phyloP scores from a whole-genome alignment of 495 filamentous ascomycete genomes.

The Talaromyces proteolyticus region DNA sequence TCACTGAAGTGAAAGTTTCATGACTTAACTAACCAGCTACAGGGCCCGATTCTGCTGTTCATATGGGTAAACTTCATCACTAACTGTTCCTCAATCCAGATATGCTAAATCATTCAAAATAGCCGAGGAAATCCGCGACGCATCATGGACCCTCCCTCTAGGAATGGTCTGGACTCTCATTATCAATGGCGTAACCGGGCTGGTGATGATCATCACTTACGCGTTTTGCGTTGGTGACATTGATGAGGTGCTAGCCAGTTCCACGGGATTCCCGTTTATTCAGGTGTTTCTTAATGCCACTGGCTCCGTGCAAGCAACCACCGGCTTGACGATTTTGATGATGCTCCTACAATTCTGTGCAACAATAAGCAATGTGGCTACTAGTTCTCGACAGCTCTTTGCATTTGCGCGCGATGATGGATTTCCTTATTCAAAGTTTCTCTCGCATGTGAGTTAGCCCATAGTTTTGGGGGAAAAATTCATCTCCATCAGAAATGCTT shows the following conservation, averaged over 20 bases:
- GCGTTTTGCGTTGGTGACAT: constrained; percentile 49
- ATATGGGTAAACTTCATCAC: constrained; percentile 24
- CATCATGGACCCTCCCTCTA: constrained; percentile 48
- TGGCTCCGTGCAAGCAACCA: constrained; percentile 33
- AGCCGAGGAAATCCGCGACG: constrained; percentile 53
- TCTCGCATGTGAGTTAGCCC: constrained; percentile 34
- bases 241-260: constrained; percentile 23
- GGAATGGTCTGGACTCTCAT: constrained; percentile 44
- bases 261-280: constrained; percentile 47
- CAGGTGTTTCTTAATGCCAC: constrained; percentile 49
- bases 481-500: constrained; percentile 2
- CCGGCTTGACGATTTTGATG: constrained; percentile 44
- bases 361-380: constrained; percentile 48
- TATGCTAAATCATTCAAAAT: background rate
- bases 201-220: constrained; percentile 46
- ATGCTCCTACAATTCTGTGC: constrained; percentile 42
- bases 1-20: background rate
- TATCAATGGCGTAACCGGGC: constrained; percentile 44
- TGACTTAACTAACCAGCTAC: constrained; percentile 1
- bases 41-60: constrained; percentile 35
- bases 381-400: constrained; percentile 52
- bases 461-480: background rate
- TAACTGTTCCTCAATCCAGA: background rate
- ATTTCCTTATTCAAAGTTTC: constrained; percentile 46
- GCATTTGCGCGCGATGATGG: constrained; percentile 52